phyloP scores from a whole-genome alignment of 2,329 filamentous ascomycete species.

The Trichoderma lentiforme region DNA sequence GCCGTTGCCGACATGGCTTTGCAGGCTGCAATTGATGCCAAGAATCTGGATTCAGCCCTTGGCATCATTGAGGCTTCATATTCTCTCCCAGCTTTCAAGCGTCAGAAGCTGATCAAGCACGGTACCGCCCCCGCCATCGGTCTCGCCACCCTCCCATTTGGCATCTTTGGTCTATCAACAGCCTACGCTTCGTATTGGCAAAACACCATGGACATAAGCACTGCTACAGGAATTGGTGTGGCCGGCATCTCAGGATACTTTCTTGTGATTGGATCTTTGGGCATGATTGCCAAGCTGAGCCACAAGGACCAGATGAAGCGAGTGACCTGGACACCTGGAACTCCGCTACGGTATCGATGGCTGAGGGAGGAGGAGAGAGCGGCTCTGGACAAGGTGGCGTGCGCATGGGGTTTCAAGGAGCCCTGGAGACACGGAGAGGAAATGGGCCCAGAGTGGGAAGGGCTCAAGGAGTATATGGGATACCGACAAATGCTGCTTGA shows the following conservation, averaged over 20 bases:
- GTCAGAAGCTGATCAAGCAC: constrained; percentile 64
- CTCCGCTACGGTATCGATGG: constrained; percentile 78
- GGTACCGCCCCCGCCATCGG: constrained; percentile 58
- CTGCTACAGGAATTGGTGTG: constrained; percentile 75
- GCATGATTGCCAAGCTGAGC: constrained; percentile 79
- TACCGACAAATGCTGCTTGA: constrained; percentile 88
- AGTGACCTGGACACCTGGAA: constrained; percentile 84
- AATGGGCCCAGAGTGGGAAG: constrained; percentile 85
- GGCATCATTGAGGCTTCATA: constrained; percentile 70
- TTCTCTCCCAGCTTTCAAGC: constrained; percentile 61
- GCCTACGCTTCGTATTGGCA: constrained; percentile 42
- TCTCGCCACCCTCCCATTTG: constrained; percentile 60
- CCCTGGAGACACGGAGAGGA: constrained; percentile 79
- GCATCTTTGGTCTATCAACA: constrained; percentile 66
- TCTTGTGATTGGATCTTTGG: constrained; percentile 74
- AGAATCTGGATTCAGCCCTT: constrained; percentile 74
- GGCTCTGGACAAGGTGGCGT: constrained; percentile 79
- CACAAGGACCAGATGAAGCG: constrained; percentile 93
- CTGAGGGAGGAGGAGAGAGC: constrained; percentile 85
- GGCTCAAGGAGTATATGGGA: constrained; percentile 76
- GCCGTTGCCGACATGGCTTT: constrained; percentile 70
- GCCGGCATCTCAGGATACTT: constrained; percentile 81
- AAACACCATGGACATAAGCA: constrained; percentile 71
- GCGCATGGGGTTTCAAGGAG: constrained; percentile 90
- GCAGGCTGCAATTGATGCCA: constrained; percentile 72